Evolutionary conservation across 192 early-diverging fungal genomes (phyloP).

Genomic region (Umbelopsis vinacea): DNA sequence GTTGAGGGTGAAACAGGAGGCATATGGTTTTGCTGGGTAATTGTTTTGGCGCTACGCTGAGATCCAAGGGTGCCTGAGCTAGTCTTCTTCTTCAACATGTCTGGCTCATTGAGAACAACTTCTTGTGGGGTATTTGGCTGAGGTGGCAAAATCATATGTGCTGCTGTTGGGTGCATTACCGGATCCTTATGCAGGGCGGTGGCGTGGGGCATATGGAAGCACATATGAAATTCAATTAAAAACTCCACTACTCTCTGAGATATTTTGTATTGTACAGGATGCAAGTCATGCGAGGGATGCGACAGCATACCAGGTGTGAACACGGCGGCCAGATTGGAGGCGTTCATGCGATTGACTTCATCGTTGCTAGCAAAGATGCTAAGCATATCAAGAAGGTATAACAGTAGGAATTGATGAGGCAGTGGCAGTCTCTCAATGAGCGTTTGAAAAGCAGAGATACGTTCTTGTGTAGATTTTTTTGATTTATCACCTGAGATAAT

Average conservation of each 20-base stretch:
- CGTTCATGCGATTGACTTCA: conserved; percentile 68
- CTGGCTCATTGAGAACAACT: background rate
- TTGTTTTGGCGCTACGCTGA: background rate
- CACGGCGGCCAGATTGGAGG: conserved; percentile 76
- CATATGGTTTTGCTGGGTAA: background rate
- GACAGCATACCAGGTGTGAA: conserved; percentile 77
- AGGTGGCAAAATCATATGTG: background rate
- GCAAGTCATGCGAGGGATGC: conserved; percentile 72
- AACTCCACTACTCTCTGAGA: conserved; percentile 78
- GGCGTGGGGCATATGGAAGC: conserved; percentile 41
- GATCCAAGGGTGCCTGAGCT: background rate
- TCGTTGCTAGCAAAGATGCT: conserved; percentile 56
- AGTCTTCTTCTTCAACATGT: background rate
- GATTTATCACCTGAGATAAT: conserved; percentile 35
- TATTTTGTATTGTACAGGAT: conserved; percentile 76
- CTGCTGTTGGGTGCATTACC: background rate
- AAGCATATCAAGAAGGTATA: conserved; percentile 73
- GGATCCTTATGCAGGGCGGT: conserved; percentile 4
- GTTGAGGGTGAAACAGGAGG: background rate
- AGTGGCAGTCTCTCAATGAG: conserved; percentile 61
- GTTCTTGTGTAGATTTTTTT: conserved; percentile 35
- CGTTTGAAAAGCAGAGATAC: conserved; percentile 56
- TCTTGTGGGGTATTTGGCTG: background rate
- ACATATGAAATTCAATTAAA: conserved; percentile 65
- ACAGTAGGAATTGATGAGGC: conserved; percentile 66